phyloP scores from a whole-genome alignment of 2,329 filamentous ascomycete species.

The Stylonectria norvegica region DNA sequence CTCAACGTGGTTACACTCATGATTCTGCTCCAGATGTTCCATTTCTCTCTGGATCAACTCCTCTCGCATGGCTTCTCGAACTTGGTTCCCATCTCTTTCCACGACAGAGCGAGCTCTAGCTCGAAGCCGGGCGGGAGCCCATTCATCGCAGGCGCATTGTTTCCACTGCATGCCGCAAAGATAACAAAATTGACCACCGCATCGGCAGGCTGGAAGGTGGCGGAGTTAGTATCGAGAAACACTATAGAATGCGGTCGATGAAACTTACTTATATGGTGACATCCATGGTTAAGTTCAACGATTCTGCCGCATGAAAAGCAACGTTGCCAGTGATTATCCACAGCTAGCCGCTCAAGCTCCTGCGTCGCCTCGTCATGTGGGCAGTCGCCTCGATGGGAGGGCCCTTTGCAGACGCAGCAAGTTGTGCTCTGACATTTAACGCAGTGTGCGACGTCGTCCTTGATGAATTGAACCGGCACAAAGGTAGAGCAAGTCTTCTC shows the following conservation, averaged over 20 bases:
- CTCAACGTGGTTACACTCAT: conserved; percentile 37
- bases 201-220: conserved; percentile 40
- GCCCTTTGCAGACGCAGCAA: conserved; percentile 48
- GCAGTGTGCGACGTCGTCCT: conserved; percentile 38
- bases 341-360: conserved; percentile 38
- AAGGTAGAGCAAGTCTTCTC: conserved; percentile 43
- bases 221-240: background rate
- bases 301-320: conserved; percentile 44
- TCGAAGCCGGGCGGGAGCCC: conserved; percentile 34
- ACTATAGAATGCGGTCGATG: background rate
- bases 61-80: background rate
- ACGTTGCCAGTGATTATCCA: conserved; percentile 45
- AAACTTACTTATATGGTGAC: conserved; percentile 54
- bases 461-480: conserved; percentile 35
- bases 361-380: conserved; percentile 39
- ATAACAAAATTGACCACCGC: conserved; percentile 47
- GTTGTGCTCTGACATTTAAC: conserved; percentile 40
- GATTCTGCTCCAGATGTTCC: conserved; percentile 24
- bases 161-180: conserved; percentile 43
- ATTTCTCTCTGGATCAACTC: background rate
- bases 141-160: conserved; percentile 36
- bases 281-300: conserved; percentile 47
- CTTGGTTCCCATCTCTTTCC: conserved; percentile 12
- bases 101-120: conserved; percentile 33
- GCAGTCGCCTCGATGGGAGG: conserved; percentile 46